A percentile compares a stretch with the other conserved stretches of the same genome.
Conservation (phyloP, 2,329 filamentous ascomycete genomes). For the Chaetomiaceae sp. region DNA sequence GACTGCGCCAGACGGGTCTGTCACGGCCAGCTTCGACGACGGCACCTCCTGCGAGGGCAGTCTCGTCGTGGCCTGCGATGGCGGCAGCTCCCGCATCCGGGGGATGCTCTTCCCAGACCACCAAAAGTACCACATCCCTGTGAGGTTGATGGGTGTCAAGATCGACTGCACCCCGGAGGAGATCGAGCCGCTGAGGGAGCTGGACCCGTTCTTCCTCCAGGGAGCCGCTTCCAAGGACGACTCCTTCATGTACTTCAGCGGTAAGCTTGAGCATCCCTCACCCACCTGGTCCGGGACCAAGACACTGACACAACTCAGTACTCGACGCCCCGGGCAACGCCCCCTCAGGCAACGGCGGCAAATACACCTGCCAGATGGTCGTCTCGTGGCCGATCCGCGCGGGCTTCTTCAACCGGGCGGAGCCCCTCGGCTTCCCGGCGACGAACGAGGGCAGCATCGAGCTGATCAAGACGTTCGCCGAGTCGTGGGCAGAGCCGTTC, state of each 20-base stretch:
- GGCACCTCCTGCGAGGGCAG: conserved; percentile 38
- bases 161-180: conserved; percentile 38
- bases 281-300: background rate
- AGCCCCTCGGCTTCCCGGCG: conserved; percentile 38
- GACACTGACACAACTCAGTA: conserved; percentile 31
- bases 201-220: conserved; percentile 54
- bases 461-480: conserved; percentile 42
- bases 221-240: conserved; percentile 48
- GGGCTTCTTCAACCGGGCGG: conserved; percentile 32
- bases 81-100: conserved; percentile 42
- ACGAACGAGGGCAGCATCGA: conserved; percentile 36
- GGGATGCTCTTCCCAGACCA: conserved; percentile 34
- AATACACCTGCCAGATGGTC: conserved; percentile 46
- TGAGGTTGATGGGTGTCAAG: conserved; percentile 46
- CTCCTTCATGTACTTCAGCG: conserved; percentile 50
- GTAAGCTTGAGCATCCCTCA: no score
- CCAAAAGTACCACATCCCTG: conserved; percentile 40
- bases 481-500: conserved; percentile 48
- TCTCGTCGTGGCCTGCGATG: conserved; percentile 49
- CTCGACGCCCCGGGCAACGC: conserved; percentile 46
- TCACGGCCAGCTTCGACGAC: conserved; percentile 45
- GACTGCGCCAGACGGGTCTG: conserved; percentile 29
- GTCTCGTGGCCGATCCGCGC: conserved; percentile 46
- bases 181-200: conserved; percentile 38
- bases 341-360: conserved; percentile 28